Percentiles rank a stretch among this genome's conserved stretches.
Conservation (phyloP, 768 basidiomycete species). For the Piloderma croceum region DNA sequence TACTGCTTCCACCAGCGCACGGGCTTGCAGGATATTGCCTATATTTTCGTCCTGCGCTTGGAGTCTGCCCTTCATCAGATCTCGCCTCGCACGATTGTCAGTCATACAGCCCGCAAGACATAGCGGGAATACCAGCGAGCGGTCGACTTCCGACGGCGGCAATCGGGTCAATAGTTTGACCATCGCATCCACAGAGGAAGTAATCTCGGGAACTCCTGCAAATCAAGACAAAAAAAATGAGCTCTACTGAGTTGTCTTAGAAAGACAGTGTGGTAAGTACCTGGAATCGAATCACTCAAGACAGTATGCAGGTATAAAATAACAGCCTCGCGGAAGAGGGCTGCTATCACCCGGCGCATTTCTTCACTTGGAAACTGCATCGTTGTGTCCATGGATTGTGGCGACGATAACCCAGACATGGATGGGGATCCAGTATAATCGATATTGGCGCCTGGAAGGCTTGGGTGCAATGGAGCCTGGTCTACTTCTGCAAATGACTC, state of each 20-base stretch:
- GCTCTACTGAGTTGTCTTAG: neutral
- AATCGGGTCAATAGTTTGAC: constrained; percentile 49
- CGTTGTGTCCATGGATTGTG: constrained; percentile 24
- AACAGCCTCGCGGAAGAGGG: constrained; percentile 62
- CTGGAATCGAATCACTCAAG: constrained; percentile 62
- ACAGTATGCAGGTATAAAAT: constrained; percentile 67
- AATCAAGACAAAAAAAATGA: constrained; percentile 5
- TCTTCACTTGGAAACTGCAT: constrained; percentile 30
- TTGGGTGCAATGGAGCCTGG: constrained; percentile 38
- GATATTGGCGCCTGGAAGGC: too few species aligned
- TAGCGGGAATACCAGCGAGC: constrained; percentile 66
- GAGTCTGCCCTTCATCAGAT: constrained; percentile 54
- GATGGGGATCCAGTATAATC: too few species aligned
- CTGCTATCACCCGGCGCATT: constrained; percentile 41
- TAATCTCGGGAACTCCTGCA: constrained; percentile 69
- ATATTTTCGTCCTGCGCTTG: constrained; percentile 49
- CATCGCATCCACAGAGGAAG: constrained; percentile 48
- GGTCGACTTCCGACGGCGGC: constrained; percentile 55
- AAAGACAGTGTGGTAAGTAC: constrained; percentile 34
- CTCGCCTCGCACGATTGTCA: constrained; percentile 52
- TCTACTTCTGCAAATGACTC: constrained; percentile 25
- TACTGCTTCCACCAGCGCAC: constrained; percentile 59
- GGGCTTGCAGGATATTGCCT: constrained; percentile 54
- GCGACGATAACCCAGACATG: too few species aligned
- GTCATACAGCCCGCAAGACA: constrained; percentile 72